phyloP scores from a whole-genome alignment of 164 flowering plant genomes.

The Malania oleifera region DNA sequence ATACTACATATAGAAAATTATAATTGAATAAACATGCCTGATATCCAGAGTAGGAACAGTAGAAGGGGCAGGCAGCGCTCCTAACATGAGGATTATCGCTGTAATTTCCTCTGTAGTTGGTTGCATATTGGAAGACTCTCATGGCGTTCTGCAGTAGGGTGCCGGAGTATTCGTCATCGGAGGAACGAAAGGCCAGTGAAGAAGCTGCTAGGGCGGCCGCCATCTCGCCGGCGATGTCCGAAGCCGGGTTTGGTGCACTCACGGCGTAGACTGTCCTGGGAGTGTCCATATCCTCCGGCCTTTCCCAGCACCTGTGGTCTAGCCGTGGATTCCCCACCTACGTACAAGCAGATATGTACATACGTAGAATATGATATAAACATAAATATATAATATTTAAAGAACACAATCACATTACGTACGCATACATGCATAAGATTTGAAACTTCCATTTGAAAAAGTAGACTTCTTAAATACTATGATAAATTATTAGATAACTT shows the following conservation, averaged over 20 bases:
- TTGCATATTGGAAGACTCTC: slow-evolving; percentile 64
- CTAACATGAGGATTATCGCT: slow-evolving; percentile 70
- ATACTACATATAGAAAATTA: neutral
- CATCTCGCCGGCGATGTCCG: slow-evolving; percentile 93
- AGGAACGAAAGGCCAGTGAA: slow-evolving; percentile 71
- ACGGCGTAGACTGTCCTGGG: slow-evolving; percentile 71
- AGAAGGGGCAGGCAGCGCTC: slow-evolving; percentile 83
- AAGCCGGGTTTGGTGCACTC: slow-evolving; percentile 72
- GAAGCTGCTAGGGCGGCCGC: slow-evolving; percentile 94
- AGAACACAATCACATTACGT: no score
- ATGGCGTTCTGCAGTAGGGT: slow-evolving; percentile 54
- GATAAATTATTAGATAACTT: no score
- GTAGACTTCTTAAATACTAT: no score
- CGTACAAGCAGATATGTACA: no score
- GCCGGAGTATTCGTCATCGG: slow-evolving; percentile 72
- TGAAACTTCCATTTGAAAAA: no score
- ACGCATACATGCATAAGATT: no score
- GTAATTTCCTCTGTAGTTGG: slow-evolving; percentile 81
- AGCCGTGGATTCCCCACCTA: slow-evolving; percentile 84
- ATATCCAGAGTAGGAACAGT: slow-evolving; percentile 89
- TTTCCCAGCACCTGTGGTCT: slow-evolving; percentile 96
- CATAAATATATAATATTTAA: no score
- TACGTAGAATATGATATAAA: no score
- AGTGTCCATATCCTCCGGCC: slow-evolving; percentile 99
- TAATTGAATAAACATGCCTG: slow-evolving; percentile 42